Conservation (phyloP, 495 filamentous ascomycete genomes). For the Jackrogersella multiformis region DNA sequence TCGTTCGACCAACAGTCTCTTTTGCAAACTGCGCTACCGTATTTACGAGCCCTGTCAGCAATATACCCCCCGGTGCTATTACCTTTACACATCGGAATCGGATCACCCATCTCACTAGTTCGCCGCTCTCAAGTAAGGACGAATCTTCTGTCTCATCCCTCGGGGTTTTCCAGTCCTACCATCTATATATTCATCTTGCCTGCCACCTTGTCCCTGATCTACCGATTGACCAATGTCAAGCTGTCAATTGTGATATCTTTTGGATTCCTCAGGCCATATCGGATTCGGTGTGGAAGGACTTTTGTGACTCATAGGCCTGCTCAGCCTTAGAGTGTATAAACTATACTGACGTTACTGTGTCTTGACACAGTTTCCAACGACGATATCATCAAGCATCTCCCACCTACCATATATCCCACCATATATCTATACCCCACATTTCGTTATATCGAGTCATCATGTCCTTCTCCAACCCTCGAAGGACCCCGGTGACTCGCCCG, state of each 20-base stretch:
- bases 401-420: conserved; percentile 16
- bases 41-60: conserved; percentile 7
- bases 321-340: conserved; percentile 42
- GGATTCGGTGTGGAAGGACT: conserved; percentile 40
- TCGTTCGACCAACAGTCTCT: conserved; percentile 16
- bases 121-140: conserved; percentile 34
- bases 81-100: conserved; percentile 11
- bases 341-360: conserved; percentile 40
- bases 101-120: neutral
- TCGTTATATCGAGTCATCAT: conserved; percentile 51
- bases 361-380: conserved; percentile 41
- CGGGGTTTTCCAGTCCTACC: conserved; percentile 14
- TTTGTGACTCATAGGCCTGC: conserved; percentile 47
- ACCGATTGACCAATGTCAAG: conserved; percentile 46
- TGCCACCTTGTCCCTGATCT: conserved; percentile 6
- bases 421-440: conserved; percentile 45
- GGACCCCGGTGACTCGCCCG: conserved; percentile 59
- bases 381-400: conserved; percentile 26
- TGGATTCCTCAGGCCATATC: conserved; percentile 34
- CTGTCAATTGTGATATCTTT: conserved; percentile 35
- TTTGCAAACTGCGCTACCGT: conserved; percentile 16
- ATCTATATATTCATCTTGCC: conserved; percentile 27
- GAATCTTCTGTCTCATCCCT: conserved; percentile 12
- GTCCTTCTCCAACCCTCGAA: conserved; percentile 61
- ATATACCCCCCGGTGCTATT: conserved; percentile 3